Evolutionary conservation across 257 asterid species (phyloP), one percentile per base, ranked within the genome.

Genomic region (Capsicum pubescens): DNA sequence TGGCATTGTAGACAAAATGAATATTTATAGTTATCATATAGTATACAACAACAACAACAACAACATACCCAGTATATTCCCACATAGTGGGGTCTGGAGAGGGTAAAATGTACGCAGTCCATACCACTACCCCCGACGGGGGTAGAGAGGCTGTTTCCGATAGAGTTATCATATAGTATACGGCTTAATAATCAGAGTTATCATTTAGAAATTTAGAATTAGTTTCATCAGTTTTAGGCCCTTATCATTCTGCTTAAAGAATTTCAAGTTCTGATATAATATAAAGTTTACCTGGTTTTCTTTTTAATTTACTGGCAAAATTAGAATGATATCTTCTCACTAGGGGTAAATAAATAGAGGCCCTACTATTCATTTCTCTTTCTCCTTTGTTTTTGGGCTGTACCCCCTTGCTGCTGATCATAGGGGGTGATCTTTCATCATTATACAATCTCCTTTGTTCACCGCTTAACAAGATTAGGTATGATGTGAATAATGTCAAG

Each of bases 301-400:
- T 52, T 39, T 35, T 46, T 63, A 66, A 61, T 76, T 76, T 7
- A 52, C 36, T 76, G 81, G 81, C 61, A 52, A 52, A 61, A 46
- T 76, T 76, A 76, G 61, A 76, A 52, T 52, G 10, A 52, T 76
- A 76, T 76, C 63, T 26, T 76, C 39, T 87, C 91, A 82, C 91
- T 85, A 81, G 89, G 83, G 82, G 97, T 88, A 67, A 90, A 91
- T 89, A 93, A 90, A 86, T 92, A 93, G 2, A 94, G 92, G 52
- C 48, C 60, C 14, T 52, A 50, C 26, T 13, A 76, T 32, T 50
- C 26, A 21, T 76, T 32, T 76, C 42, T 48, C 80, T 11, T 48
- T 72, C 61, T 64, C 93, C 92, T 52, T 90, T 91, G 88, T 85
- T 90, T 55, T 91, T 93, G 76, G 98, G 93, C 91, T 79, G 92